Base-by-base conservation (phyloP, 2,329 filamentous ascomycete species). In the Aspergillus fumigatiaffinis region DNA sequence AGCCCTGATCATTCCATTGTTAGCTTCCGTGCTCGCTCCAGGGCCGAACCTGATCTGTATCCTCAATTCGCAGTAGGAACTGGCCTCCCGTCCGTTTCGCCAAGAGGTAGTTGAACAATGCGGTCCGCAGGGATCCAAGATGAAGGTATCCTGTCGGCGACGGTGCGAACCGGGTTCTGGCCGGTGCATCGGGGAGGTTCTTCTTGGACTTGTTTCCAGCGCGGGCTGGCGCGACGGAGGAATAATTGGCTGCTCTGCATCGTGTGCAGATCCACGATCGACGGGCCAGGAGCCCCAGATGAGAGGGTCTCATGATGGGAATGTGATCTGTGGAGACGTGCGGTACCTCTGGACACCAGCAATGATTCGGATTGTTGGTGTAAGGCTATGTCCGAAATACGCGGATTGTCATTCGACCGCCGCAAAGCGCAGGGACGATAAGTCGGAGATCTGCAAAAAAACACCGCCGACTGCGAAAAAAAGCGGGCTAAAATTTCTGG, bases 131-230 rank as follows among this genome's bases (percentile, higher is more conserved):
- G 0, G 92, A 96, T 3, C 94, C 94, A 12, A 99, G 80, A 75
- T 99, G 94, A 25, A 99, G 82, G 67, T 93, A 92, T 1, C 94
- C 94, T 0, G 94, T 99, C 0, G 94, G 94, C 1, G 94, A 97
- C 0, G 94, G 94, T 1, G 95, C 94, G 74, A 99, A 99, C 50
- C 94, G 87, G 20, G 94, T 91, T 72, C 91, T 82, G 58, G 85
- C 85, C 49, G 89, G 88, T 6, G 70, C 74, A 28, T 78, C 75
- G 28, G 85, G 77, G 50, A 76, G 71, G 61, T 70, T 68, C 55
- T 64, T 73, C 56, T 68, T 74, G 56, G 64, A 60, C 63, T 71
- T 74, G 60, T 63, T 64, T 51, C 54, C 51, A 28, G 49, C 55
- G 49, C 66, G 63, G 58, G 61, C 55, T 28, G 59, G 57, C 46